Evolutionary conservation across 2,329 filamentous ascomycete species (phyloP), one percentile per base, ranked within the genome.

Genomic region (Diplodia scrobiculata): DNA sequence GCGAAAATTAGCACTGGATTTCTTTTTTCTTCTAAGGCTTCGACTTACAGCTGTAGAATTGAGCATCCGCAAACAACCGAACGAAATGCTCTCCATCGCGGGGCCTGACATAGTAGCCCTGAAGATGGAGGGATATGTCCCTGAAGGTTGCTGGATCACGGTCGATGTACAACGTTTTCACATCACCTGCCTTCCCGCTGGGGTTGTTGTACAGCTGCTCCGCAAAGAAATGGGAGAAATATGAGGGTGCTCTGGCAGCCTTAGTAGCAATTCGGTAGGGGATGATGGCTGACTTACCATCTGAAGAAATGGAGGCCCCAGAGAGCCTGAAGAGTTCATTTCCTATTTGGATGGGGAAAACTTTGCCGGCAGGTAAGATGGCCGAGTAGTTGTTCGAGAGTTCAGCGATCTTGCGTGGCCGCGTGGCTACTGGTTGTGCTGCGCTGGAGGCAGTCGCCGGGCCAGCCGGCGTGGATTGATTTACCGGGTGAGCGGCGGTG

Each of bases 171-270:
- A 98, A 83, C 0, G 94, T 97, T 70, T 90, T 88, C 67, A 96
- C 78, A 63, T 79, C 81, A 50, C 78, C 78, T 65, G 87, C 83
- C 67, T 85, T 85, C 66, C 84, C 84, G 17, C n/a, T 58, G 19
- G 62, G 62, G 67, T 87, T 84, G 58, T 85, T 88, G 66, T 86
- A 84, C 48, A 97, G 79, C 79, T 97, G 93, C 72, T 91, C 91
- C 71, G 88, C 84, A 78, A 98, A 98, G 81, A 95, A 97, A 71
- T 92, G 89, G 21, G 94, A 96, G 79, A 98, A 97, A 78, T 97
- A 97, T 59, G 93, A 97, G 67, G 94, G 94, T 73, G 92, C 94
- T 96, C 79, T 82, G 81, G 75, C 77, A 79, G 74, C 80, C 75
- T 87, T 77, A 86, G 82, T 73, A 69, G 67, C 59, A 63, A 17